Evolutionary conservation across 164 flowering plant species (phyloP).

Genomic region (Macadamia tetraphylla): DNA sequence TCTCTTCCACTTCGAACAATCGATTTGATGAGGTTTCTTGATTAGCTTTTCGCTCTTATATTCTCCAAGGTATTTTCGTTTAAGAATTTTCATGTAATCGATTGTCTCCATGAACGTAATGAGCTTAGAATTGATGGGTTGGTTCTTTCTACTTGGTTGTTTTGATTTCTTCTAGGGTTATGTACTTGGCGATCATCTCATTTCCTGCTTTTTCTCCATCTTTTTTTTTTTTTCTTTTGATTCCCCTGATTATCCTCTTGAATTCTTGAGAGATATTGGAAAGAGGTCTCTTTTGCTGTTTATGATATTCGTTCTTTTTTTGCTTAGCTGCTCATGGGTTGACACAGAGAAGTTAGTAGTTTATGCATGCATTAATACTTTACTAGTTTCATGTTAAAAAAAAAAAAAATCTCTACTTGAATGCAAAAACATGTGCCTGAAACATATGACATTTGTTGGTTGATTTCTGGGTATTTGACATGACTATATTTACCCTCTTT

Average conservation of each 20-base stretch:
- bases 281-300: background rate
- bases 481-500: background rate
- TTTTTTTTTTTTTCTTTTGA: background rate
- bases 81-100: background rate
- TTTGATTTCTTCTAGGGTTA: background rate
- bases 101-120: background rate
- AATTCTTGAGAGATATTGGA: background rate
- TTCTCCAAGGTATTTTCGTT: background rate
- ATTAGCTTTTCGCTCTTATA: background rate
- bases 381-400: too few relatives aligned
- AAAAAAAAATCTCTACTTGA: background rate
- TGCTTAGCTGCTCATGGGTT: background rate
- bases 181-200: background rate
- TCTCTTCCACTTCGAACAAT: background rate
- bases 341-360: background rate
- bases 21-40: background rate
- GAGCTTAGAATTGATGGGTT: background rate
- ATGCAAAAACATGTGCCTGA: background rate
- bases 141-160: background rate
- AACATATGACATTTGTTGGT: background rate
- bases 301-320: background rate
- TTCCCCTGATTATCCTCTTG: background rate
- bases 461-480: background rate
- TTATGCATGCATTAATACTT: background rate
- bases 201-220: background rate